Percentiles rank a stretch among this genome's conserved stretches.
Conservation (phyloP, 495 filamentous ascomycete genomes). For the Hyaloscypha bicolor region DNA sequence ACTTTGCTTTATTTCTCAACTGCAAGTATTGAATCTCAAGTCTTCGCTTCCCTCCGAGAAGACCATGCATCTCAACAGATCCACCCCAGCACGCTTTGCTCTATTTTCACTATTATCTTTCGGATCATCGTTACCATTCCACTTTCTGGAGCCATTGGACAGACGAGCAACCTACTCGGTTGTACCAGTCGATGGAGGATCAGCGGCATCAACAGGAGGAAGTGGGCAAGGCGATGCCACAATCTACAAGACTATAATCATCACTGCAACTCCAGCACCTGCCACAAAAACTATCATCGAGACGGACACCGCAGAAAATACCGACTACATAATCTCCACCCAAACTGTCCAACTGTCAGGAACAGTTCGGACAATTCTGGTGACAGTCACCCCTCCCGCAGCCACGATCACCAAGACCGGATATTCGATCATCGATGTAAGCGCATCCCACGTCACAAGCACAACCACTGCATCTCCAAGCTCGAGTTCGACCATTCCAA, state of each 20-base stretch:
- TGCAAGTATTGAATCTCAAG: conserved; percentile 5
- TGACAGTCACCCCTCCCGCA: conserved; percentile 18
- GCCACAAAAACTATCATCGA: conserved; percentile 27
- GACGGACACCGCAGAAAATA: conserved; percentile 21
- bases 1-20: conserved; percentile 5
- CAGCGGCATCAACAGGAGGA: conserved; percentile 5
- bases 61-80: conserved; percentile 27
- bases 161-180: conserved; percentile 35
- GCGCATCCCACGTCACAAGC: conserved; percentile 10
- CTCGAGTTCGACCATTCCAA: conserved; percentile 6
- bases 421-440: conserved; percentile 31
- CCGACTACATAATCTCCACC: conserved; percentile 17
- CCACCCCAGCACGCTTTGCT: conserved; percentile 24
- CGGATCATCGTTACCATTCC: conserved; percentile 26
- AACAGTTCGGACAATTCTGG: conserved; percentile 22
- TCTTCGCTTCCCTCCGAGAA: neutral
- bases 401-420: conserved; percentile 20
- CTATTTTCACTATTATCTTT: conserved; percentile 24
- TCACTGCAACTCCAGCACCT: conserved; percentile 16
- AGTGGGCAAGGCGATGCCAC: conserved; percentile 11
- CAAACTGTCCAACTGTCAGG: conserved; percentile 16
- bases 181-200: conserved; percentile 33
- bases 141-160: conserved; percentile 18
- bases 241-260: conserved; percentile 23
- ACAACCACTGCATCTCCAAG: conserved; percentile 9